Evolutionary conservation across 164 flowering plant species (phyloP).

Genomic region (Kingdonia uniflora): DNA sequence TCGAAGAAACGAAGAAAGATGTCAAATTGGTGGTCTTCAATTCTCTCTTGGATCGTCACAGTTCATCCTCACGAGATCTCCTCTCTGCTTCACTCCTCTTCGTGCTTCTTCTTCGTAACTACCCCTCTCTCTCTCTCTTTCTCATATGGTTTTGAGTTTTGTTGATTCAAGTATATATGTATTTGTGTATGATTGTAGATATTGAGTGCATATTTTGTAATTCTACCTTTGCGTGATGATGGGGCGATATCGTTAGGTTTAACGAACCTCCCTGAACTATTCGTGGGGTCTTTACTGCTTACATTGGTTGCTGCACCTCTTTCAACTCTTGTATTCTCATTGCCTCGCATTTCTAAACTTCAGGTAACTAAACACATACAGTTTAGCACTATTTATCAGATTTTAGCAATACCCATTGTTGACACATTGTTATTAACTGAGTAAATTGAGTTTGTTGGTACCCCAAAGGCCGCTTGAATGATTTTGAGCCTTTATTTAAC

Average conservation of each 20-base stretch:
- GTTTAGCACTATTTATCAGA: no score
- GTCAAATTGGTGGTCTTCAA: no score
- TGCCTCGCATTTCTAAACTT: conserved; percentile 72
- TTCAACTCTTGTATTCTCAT: conserved; percentile 76
- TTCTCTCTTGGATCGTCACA: conserved; percentile 49
- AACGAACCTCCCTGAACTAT: conserved; percentile 67
- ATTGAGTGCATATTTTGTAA: conserved; percentile 83
- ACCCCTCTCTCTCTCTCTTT: not conserved
- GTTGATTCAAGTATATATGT: no score
- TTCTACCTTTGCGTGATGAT: conserved; percentile 92
- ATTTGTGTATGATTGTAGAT: conserved; percentile 36
- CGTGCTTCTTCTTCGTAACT: conserved; percentile 92
- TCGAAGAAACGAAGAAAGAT: no score
- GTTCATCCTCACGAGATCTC: conserved; percentile 88
- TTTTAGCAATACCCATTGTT: no score
- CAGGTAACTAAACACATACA: no score
- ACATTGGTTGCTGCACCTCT: conserved; percentile 87
- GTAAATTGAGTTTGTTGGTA: no score
- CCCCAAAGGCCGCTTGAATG: no score
- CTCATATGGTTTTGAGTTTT: no score
- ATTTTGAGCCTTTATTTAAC: no score
- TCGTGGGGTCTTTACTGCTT: conserved; percentile 71
- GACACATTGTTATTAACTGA: no score
- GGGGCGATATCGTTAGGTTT: conserved; percentile 92
- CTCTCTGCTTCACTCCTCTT: conserved; percentile 57